Base-by-base conservation (phyloP, 2,329 filamentous ascomycete species). In the Monilinia laxa region DNA sequence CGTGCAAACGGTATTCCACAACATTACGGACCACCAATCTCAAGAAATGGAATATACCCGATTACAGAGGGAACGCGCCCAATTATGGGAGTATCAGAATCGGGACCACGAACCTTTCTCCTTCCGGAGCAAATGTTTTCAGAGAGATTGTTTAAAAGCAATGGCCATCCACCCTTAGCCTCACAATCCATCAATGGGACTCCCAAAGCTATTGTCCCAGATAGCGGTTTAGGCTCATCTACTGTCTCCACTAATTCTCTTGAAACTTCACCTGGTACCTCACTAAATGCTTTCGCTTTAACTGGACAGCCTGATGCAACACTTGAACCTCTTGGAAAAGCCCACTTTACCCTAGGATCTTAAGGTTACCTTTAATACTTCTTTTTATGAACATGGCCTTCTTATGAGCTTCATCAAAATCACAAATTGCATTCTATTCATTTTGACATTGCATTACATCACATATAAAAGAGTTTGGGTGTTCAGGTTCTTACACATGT, bases 81-180 rank as follows among this genome's bases (percentile, higher is more conserved):
- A 2, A 11, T 62, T 2, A 40, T 31, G 12, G 58, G 47, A 18
- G n/a, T 38, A 20, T 51, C 31, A 3, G n/a, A 31, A 23, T 6
- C 20, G 58, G 45, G 20, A 9, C n/a, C 53, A 10, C 52, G 62
- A 20, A 64, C 38, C 1, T 42, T 47, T 40, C 25, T 64, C 11
- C 9, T 20, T 14, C 62, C 52, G 1, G 62, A 47, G 20, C 51
- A 40, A 20, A 63, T 63, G 60, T 63, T 63, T 28, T 63, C 60
- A 1, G 60, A 53, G 20, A 42, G 28, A 54, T 57, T 54, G 16
- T 64, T 57, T 20, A 49, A 54, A 6, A 53, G 47, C 4, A 51
- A 38, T 38, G 28, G 45, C 5, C 12, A 38, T 10, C 14, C 2
- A 58, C 11, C 23, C 5, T 0, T 10, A 6, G 47, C 28, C 4